These are phyloP conservation scores for Kockiozyma suomiensis DNA, from an alignment of 805 yeast species.

Conservation along the genomic window DNA sequence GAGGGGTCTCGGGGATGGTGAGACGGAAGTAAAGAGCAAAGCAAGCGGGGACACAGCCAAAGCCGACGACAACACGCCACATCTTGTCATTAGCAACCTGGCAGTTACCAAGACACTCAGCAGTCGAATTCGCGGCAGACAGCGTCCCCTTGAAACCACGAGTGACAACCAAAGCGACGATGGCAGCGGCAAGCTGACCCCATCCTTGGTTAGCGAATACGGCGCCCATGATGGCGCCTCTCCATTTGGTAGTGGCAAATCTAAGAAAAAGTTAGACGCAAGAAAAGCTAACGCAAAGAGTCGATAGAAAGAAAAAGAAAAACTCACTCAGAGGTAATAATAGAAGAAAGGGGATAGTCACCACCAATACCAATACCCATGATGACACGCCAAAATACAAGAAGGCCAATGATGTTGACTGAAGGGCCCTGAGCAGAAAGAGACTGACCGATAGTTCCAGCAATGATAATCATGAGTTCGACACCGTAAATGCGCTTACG, in stretches of 20 bases:
- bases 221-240: conserved; percentile 97
- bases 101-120: conserved; percentile 69
- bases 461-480: conserved; percentile 82
- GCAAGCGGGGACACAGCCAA: conserved; percentile 87
- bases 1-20: conserved; percentile 93
- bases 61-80: conserved; percentile 91
- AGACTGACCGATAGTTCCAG: conserved; percentile 79
- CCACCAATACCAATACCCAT: conserved; percentile 98
- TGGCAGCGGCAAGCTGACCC: conserved; percentile 90
- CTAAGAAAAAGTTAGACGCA: neutral
- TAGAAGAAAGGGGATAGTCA: conserved; percentile 93
- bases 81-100: conserved; percentile 81
- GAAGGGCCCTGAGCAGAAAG: conserved; percentile 60
- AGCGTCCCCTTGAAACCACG: conserved; percentile 73
- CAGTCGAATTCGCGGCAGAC: conserved; percentile 54
- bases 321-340: conserved; percentile 75
- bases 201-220: conserved; percentile 96
- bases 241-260: conserved; percentile 91
- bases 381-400: conserved; percentile 76
- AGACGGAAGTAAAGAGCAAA: conserved; percentile 84
- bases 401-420: conserved; percentile 55
- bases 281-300: neutral
- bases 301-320: neutral
- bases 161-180: conserved; percentile 74
- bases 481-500: conserved; percentile 86